Percentiles rank a stretch among this genome's conserved stretches.
These are phyloP conservation scores for Spirogloea muscicola DNA, from an alignment of 139 green algal genomes.

Conservation along the genomic window DNA sequence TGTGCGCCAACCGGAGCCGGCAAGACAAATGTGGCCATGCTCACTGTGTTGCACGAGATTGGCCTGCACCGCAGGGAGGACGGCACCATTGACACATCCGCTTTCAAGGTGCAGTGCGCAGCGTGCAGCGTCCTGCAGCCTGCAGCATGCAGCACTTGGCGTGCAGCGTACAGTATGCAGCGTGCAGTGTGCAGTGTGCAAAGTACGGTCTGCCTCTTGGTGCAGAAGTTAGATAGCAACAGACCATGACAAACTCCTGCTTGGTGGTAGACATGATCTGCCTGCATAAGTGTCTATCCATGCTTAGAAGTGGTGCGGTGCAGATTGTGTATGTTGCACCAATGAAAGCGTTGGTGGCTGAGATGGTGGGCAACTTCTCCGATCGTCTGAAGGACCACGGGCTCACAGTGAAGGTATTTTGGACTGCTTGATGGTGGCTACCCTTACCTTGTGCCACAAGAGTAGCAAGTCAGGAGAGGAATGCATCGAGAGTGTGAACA, in stretches of 20 bases:
- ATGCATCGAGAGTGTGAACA: constrained; percentile 78
- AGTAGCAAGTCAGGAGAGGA: constrained; percentile 83
- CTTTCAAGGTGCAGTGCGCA: too few species aligned
- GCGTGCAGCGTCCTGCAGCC: too few species aligned
- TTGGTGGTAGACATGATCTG: too few species aligned
- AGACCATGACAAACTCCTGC: too few species aligned
- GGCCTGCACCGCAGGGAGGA: constrained; percentile 72
- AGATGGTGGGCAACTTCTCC: constrained; percentile 91
- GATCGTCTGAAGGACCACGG: constrained; percentile 51
- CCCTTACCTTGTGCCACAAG: constrained; percentile 28
- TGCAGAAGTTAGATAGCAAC: too few species aligned
- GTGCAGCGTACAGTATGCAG: too few species aligned
- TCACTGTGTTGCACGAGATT: constrained; percentile 89
- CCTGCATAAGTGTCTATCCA: too few species aligned
- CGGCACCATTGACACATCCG: constrained; percentile 73
- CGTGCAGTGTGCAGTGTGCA: too few species aligned
- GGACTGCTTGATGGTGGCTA: constrained; percentile 90
- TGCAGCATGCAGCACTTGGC: too few species aligned
- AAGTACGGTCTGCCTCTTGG: too few species aligned
- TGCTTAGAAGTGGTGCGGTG: too few species aligned
- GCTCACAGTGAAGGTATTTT: constrained; percentile 56
- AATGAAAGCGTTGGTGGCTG: constrained; percentile 98
- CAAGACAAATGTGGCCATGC: constrained; percentile 99
- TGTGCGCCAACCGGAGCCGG: constrained; percentile 81
- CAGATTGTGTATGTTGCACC: constrained; percentile 98